Evolutionary conservation across 73 alveolate genomes (phyloP), one percentile per base, ranked within the genome.

Genomic region (Tetrahymena thermophila): DNA sequence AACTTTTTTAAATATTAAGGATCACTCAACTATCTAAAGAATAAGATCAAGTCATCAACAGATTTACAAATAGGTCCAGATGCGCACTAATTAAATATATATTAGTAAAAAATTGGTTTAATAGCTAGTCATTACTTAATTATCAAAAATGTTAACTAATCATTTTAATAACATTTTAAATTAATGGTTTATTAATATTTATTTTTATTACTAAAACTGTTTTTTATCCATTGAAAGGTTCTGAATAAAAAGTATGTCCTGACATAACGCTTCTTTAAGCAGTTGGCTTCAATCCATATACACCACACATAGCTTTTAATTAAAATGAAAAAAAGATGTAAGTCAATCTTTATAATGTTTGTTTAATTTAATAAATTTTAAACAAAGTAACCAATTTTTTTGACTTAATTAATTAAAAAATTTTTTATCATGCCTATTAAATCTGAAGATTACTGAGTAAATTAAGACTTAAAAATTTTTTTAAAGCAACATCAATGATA

Each of bases 151-250:
- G 55, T 50, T 11, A 50, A 50, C 0, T 2, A 15, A 19, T 15
- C 3, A 19, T 50, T 50, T 44, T 0, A n/a, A n/a, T n/a, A n/a
- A n/a, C n/a, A n/a, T n/a, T n/a, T n/a, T n/a, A n/a, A n/a, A n/a
- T n/a, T n/a, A n/a, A n/a, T n/a, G n/a, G n/a, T n/a, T n/a, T n/a
- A n/a, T n/a, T n/a, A n/a, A n/a, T n/a, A n/a, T n/a, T n/a, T n/a
- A n/a, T n/a, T n/a, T n/a, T n/a, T n/a, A n/a, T 98, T 96, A 84
- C 98, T 85, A 35, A 96, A 43, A 37, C 97, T 71, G 23, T 98
- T 97, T 93, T 96, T 97, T 58, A 97, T 94, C 50, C 98, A 98
- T 94, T 35, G 94, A 55, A 98, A 95, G 35, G 98, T 98, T 44
- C 94, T 55, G 93, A 96, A 97, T 28, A 94, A 28, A n/a, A 28